Percentiles rank a stretch among this genome's conserved stretches.
phyloP scores from a whole-genome alignment of 352 stramenopile genomes.

The Globisporangium splendens region DNA sequence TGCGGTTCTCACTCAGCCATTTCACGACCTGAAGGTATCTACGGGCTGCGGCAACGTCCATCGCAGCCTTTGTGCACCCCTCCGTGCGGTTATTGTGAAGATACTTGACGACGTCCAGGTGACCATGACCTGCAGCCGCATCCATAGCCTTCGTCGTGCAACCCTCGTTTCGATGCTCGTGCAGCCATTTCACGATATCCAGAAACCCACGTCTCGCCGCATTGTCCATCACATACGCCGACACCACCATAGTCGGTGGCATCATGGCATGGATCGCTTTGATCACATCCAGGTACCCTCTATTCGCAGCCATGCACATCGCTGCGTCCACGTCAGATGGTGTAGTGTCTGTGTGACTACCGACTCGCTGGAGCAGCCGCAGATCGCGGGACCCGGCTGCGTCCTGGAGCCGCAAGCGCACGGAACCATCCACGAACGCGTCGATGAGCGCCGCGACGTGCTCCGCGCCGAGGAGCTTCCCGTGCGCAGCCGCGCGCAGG shows the following conservation, averaged over 20 bases:
- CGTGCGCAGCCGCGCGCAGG: slow-evolving; percentile 1
- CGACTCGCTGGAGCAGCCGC: slow-evolving; percentile 5
- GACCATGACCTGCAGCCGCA: slow-evolving; percentile 2
- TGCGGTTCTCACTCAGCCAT: slow-evolving; percentile 8
- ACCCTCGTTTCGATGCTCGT: neutral
- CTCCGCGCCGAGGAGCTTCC: slow-evolving; percentile 3
- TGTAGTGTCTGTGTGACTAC: neutral
- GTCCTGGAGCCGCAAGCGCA: slow-evolving; percentile 1
- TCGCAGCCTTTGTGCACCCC: slow-evolving; percentile 5
- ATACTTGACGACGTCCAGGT: slow-evolving; percentile 7
- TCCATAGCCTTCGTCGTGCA: slow-evolving; percentile 6
- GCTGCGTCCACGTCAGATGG: slow-evolving; percentile 1
- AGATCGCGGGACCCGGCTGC: slow-evolving; percentile 5
- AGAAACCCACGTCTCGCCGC: neutral
- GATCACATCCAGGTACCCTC: too few relatives aligned
- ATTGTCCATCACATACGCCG: neutral
- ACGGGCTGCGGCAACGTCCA: slow-evolving; percentile 2
- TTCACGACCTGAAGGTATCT: slow-evolving; percentile 7
- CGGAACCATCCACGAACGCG: slow-evolving; percentile 6
- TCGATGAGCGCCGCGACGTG: slow-evolving; percentile 10
- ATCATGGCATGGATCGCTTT: too few relatives aligned
- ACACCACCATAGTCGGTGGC: too few relatives aligned
- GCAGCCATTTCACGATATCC: slow-evolving; percentile 7
- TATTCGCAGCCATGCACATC: neutral
- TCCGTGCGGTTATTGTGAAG: slow-evolving; percentile 5